Conservation (phyloP, 768 basidiomycete genomes). For the Pulveroboletus sp. region DNA sequence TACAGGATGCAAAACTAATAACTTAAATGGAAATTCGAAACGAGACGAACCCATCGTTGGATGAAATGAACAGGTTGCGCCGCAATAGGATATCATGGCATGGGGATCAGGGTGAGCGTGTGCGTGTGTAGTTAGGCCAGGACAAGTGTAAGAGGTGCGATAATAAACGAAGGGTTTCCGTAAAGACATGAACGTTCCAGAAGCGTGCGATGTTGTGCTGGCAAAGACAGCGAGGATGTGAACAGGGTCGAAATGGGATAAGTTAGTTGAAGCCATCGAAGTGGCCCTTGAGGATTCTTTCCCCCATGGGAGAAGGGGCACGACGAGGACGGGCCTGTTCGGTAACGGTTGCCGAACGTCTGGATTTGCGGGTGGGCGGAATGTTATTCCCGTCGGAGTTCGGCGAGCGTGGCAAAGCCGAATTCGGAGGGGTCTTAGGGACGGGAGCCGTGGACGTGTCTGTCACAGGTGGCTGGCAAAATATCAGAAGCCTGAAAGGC, state of each 20-base stretch:
- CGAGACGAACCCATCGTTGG: not conserved
- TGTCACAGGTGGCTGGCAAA: constrained; percentile 4
- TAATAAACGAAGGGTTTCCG: constrained; percentile 4
- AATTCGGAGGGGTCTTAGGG: constrained; percentile 50
- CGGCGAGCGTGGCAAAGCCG: constrained; percentile 37
- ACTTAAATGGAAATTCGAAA: constrained; percentile 9
- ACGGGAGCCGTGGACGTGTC: constrained; percentile 26
- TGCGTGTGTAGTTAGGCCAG: constrained; percentile 2
- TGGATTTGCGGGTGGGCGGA: constrained; percentile 34
- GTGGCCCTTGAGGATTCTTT: constrained; percentile 86
- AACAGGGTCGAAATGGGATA: constrained; percentile 1
- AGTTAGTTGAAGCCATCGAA: constrained; percentile 83
- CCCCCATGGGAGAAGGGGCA: constrained; percentile 87
- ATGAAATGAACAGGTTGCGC: constrained; percentile 14
- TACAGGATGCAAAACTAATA: constrained; percentile 6
- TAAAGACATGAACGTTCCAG: not conserved
- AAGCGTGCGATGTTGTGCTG: constrained; percentile 6
- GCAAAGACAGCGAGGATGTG: not conserved
- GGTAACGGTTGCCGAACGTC: constrained; percentile 57
- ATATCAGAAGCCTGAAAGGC: not conserved
- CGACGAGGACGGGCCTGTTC: constrained; percentile 50
- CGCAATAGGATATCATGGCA: constrained; percentile 23
- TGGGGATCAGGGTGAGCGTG: constrained; percentile 3
- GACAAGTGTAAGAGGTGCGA: constrained; percentile 1
- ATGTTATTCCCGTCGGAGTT: constrained; percentile 4